Evolutionary conservation across 495 filamentous ascomycete species (phyloP).

Genomic region (Polyplosphaeria fusca): DNA sequence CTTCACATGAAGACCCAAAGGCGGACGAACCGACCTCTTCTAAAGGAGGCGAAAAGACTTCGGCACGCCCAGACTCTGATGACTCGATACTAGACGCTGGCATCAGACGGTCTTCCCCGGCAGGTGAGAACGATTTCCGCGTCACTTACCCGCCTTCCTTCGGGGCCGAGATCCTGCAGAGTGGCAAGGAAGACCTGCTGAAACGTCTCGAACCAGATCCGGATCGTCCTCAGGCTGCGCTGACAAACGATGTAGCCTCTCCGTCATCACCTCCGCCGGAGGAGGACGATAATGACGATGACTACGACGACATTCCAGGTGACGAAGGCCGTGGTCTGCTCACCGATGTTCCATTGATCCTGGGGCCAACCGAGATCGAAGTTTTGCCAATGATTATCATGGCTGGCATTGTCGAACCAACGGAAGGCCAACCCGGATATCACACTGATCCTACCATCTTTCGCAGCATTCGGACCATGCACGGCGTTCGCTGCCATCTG

Average conservation of each 20-base stretch:
- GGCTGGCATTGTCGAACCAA: conserved; percentile 65
- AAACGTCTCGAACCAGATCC: conserved; percentile 39
- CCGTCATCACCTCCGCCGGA: conserved; percentile 49
- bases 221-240: conserved; percentile 24
- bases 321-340: conserved; percentile 71
- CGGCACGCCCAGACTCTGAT: neutral
- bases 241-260: conserved; percentile 31
- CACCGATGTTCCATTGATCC: conserved; percentile 89
- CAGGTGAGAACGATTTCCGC: conserved; percentile 37
- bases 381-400: conserved; percentile 93
- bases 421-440: conserved; percentile 41
- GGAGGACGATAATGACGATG: conserved; percentile 60
- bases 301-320: conserved; percentile 76
- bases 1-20: conserved; percentile 7
- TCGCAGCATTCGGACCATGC: conserved; percentile 65
- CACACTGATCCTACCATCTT: conserved; percentile 55
- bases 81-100: conserved; percentile 14
- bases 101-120: conserved; percentile 26
- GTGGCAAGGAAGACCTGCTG: conserved; percentile 43
- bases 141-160: conserved; percentile 38
- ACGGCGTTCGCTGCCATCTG: conserved; percentile 81
- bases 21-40: conserved; percentile 1
- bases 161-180: conserved; percentile 39
- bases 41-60: conserved; percentile 1
- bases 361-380: conserved; percentile 90